Evolutionary conservation across 2,329 filamentous ascomycete species (phyloP).

Genomic region (Chaetomiaceae sp.): DNA sequence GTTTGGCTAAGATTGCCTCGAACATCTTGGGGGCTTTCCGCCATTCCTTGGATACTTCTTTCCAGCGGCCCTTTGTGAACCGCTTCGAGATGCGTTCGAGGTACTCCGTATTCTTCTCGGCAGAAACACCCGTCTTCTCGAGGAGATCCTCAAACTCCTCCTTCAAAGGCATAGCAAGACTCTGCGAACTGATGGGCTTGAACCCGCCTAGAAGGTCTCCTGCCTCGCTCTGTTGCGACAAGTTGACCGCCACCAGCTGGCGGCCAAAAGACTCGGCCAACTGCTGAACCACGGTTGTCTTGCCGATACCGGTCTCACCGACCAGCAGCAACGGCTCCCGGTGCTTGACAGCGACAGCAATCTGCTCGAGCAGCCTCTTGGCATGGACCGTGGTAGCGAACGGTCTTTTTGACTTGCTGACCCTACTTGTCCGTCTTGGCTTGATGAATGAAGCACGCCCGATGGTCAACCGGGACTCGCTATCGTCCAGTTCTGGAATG

Average conservation of each 20-base stretch:
- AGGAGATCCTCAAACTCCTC: conserved; percentile 94
- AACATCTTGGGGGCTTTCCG: conserved; percentile 87
- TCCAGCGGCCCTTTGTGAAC: conserved; percentile 80
- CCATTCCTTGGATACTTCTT: conserved; percentile 80
- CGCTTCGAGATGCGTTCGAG: conserved; percentile 75
- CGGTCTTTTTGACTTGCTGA: conserved; percentile 54
- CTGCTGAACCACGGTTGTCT: conserved; percentile 94
- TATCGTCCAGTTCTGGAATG: conserved; percentile 64
- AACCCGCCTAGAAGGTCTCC: conserved; percentile 95
- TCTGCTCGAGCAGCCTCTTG: conserved; percentile 78
- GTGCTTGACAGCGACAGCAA: conserved; percentile 75
- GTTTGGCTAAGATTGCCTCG: conserved; percentile 58
- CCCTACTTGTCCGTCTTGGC: conserved; percentile 47
- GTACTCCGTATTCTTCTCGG: conserved; percentile 82
- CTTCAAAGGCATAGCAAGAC: conserved; percentile 80
- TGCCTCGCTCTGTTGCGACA: conserved; percentile 96
- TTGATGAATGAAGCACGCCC: conserved; percentile 64
- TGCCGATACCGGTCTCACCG: conserved; percentile 98
- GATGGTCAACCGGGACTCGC: conserved; percentile 54
- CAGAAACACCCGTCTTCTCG: conserved; percentile 75
- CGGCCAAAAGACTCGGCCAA: conserved; percentile 78
- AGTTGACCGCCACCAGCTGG: conserved; percentile 85
- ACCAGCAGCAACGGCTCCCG: conserved; percentile 90
- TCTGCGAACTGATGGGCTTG: conserved; percentile 90
- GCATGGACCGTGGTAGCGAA: conserved; percentile 90